These are phyloP conservation scores for Pseudopithomyces chartarum DNA, from an alignment of 2,329 filamentous ascomycete genomes.

Conservation along the genomic window DNA sequence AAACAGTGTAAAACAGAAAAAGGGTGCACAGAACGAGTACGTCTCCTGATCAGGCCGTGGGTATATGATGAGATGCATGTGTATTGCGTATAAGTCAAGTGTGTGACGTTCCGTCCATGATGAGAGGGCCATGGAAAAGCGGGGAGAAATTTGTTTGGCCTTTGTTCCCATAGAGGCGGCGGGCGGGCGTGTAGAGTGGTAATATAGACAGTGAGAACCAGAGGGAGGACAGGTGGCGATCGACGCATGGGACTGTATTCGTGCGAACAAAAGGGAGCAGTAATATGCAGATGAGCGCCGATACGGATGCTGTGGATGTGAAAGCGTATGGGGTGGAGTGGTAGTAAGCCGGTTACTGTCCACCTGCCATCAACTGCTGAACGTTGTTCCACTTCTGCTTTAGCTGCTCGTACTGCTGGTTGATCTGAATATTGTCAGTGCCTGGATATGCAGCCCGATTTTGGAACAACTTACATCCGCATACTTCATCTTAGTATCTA, in stretches of 20 bases:
- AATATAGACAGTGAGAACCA: constrained; percentile 40
- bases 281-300: constrained; percentile 15
- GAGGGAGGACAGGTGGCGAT: constrained; percentile 26
- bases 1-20: constrained; percentile 16
- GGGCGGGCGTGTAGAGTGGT: constrained; percentile 9
- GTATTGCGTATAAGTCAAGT: constrained; percentile 9
- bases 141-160: neutral
- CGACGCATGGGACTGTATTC: constrained; percentile 25
- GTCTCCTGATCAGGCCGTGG: constrained; percentile 20
- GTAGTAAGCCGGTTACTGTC: constrained; percentile 19
- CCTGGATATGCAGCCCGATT: neutral
- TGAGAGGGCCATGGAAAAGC: neutral
- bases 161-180: neutral
- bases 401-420: constrained; percentile 54
- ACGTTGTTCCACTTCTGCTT: constrained; percentile 57
- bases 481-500: constrained; percentile 92
- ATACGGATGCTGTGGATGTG: neutral
- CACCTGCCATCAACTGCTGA: constrained; percentile 49
- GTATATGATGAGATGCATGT: constrained; percentile 33
- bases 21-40: constrained; percentile 10
- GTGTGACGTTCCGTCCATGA: neutral
- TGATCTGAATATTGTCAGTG: constrained; percentile 45
- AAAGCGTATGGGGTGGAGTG: neutral
- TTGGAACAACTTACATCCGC: constrained; percentile 74
- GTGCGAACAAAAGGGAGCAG: constrained; percentile 24